Conservation (phyloP, 148 eudicot species). For the Simmondsia chinensis region DNA sequence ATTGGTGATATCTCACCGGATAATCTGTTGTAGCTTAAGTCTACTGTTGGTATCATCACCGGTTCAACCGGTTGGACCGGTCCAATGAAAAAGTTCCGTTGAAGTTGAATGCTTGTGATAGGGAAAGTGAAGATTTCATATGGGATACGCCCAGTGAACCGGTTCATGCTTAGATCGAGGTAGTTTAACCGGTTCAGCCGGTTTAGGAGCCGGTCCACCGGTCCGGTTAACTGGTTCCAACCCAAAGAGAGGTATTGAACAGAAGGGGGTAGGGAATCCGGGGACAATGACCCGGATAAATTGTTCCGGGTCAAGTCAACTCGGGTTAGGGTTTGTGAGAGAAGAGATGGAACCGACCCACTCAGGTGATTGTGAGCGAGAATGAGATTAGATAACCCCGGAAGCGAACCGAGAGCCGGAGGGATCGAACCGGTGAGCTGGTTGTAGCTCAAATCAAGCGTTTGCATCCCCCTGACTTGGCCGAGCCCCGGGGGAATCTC, state of each 20-base stretch:
- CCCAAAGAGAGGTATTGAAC: slow-evolving; percentile 59
- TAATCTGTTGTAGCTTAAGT: slow-evolving; percentile 66
- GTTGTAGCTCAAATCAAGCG: slow-evolving; percentile 74
- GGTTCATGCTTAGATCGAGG: slow-evolving; percentile 65
- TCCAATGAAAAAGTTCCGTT: slow-evolving; percentile 61
- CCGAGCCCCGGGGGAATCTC: slow-evolving; percentile 46
- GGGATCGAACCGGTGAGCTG: slow-evolving; percentile 72
- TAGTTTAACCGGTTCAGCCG: slow-evolving; percentile 38
- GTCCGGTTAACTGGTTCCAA: slow-evolving; percentile 57
- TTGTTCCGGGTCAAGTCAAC: slow-evolving; percentile 70
- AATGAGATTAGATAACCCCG: slow-evolving; percentile 45
- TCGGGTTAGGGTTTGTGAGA: slow-evolving; percentile 39
- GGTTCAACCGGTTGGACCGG: slow-evolving; percentile 36
- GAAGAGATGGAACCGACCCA: slow-evolving; percentile 49
- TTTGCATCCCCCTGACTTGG: slow-evolving; percentile 28
- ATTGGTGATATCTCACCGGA: slow-evolving; percentile 60
- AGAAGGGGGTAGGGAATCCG: slow-evolving; percentile 37
- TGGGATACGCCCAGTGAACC: slow-evolving; percentile 68
- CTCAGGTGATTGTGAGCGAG: slow-evolving; percentile 49
- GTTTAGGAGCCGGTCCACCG: slow-evolving; percentile 31
- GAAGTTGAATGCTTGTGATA: slow-evolving; percentile 46
- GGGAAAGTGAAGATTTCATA: slow-evolving; percentile 41
- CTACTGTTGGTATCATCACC: slow-evolving; percentile 59
- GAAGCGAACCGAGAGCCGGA: slow-evolving; percentile 29
- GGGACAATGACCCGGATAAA: slow-evolving; percentile 45